Evolutionary conservation across 345 rosid genomes (phyloP).

Genomic region (Erysimum cheiranthoides): DNA sequence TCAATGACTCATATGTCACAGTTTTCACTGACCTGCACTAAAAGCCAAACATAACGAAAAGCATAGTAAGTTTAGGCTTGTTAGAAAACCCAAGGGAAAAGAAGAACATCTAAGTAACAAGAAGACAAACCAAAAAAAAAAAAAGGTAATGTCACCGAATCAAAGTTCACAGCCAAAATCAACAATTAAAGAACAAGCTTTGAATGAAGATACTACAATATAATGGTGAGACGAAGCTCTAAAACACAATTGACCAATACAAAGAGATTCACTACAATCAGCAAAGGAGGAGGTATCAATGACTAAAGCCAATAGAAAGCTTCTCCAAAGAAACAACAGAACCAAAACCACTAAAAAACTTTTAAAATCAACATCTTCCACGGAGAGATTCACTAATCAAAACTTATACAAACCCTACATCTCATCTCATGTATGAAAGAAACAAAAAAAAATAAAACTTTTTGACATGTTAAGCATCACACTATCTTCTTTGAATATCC

Average conservation of each 20-base stretch:
- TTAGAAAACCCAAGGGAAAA: neutral
- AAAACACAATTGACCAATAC: neutral
- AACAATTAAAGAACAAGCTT: constrained; percentile 11
- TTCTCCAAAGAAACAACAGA: neutral
- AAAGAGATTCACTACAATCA: constrained; percentile 3
- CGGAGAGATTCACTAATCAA: neutral
- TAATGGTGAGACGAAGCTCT: neutral
- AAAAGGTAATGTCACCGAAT: neutral
- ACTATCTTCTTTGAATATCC: too few species aligned
- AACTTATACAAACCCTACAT: neutral
- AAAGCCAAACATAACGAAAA: constrained; percentile 41
- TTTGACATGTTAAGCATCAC: too few species aligned
- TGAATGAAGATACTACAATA: neutral
- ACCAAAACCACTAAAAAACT: neutral
- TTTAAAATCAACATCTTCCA: neutral
- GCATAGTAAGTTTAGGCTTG: constrained; percentile 17
- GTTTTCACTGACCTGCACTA: constrained; percentile 93
- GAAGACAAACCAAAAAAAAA: constrained; percentile 4
- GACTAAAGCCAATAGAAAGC: neutral
- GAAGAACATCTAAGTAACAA: neutral
- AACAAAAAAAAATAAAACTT: neutral
- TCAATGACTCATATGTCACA: constrained; percentile 81
- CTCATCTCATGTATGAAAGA: neutral
- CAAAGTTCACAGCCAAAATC: constrained; percentile 13
- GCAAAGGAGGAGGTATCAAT: neutral